Evolutionary conservation across 1,284 basidiomycete genomes (phyloP), one percentile per base, ranked within the genome.

Genomic region (Albatrellus sp.): DNA sequence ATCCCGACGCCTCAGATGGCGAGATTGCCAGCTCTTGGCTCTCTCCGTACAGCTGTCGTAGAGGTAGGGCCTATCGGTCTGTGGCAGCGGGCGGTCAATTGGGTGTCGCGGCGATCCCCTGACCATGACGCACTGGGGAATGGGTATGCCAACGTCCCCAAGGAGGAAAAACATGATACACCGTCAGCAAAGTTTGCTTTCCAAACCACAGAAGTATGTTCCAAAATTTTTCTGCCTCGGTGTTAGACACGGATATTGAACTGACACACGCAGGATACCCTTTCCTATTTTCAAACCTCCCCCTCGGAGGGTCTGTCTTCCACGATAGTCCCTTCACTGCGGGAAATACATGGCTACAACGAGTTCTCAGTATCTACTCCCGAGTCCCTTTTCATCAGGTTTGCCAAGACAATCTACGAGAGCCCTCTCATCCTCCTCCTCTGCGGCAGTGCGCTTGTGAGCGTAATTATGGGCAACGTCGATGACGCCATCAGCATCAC

Each of bases 401-500:
- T 98, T 58, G 75, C 83, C 6, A 87, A 88, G 59, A 93, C 89
- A 38, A 90, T 98, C 42, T 93, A 91, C 58, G 93, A 97, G 62
- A 89, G 80, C 57, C 93, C 93, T 0, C 67, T 98, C 5, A 97
- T 96, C 55, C 67, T 97, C 12, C 70, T 98, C 1, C 67, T 98
- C 16, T 81, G 94, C 47, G 91, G 79, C 13, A 93, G 89, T 56
- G 91, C 91, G 0, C 70, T 75, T 7, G 78, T 98, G 33, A 93
- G 89, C 55, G 83, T 86, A 2, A 56, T 93, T 40, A 88, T 97
- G 75, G 92, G 93, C 17, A 94, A 97, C 57, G 69, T 86, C 36
- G 92, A 98, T 59, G 94, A 98, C 57, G 93, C 94, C 1, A 67
- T 92, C 48, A 92, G 90, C 58, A 98, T 98, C 48, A 83, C 88